phyloP scores from a whole-genome alignment of 176 grass and related monocot genomes.

The Dactylis glomerata region DNA sequence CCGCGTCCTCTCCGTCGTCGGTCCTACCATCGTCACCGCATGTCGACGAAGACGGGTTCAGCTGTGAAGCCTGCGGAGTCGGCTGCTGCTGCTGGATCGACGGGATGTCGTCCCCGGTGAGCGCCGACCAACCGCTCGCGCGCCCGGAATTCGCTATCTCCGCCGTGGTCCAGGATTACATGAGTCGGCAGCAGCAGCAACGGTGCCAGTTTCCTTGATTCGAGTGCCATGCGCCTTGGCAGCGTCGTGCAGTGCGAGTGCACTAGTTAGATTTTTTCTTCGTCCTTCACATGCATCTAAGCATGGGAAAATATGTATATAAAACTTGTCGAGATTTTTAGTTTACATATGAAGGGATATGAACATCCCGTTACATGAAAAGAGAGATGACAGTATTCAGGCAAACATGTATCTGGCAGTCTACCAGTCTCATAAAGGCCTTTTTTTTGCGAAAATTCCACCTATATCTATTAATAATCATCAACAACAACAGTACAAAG shows the following conservation, averaged over 20 bases:
- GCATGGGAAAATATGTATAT: too few species aligned
- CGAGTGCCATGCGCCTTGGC: neutral
- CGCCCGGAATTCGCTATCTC: constrained; percentile 41
- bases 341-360: too few species aligned
- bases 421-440: too few species aligned
- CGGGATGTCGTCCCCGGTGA: neutral
- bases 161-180: constrained; percentile 52
- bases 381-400: too few species aligned
- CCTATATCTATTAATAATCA: too few species aligned
- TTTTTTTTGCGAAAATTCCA: too few species aligned
- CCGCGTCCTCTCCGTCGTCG: constrained; percentile 39
- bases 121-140: constrained; percentile 28
- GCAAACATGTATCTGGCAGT: too few species aligned
- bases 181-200: constrained; percentile 5
- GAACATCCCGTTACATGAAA: too few species aligned
- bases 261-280: neutral
- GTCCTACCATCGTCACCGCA: constrained; percentile 14
- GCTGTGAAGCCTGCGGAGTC: constrained; percentile 63
- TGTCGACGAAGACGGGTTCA: constrained; percentile 45
- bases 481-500: too few species aligned
- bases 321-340: too few species aligned
- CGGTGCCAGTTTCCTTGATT: constrained; percentile 1
- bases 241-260: neutral
- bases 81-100: constrained; percentile 51
- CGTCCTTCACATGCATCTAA: neutral